Conservation (phyloP, 345 rosid species). For the Hibiscus tridactylites region DNA sequence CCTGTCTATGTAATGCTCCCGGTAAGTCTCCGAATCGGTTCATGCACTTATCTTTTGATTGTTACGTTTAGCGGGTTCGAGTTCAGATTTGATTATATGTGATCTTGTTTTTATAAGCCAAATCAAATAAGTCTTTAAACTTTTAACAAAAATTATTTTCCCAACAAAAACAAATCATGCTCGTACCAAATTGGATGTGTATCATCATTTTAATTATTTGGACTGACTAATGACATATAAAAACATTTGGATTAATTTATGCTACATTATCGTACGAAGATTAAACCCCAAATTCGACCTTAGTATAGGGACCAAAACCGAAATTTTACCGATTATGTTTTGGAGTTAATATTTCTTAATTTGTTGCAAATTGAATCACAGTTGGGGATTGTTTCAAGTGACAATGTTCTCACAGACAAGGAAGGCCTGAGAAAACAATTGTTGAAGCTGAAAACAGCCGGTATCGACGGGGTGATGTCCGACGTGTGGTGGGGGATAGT, state of each 20-base stretch:
- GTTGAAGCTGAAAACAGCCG: slow-evolving; percentile 47
- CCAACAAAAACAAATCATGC: no score
- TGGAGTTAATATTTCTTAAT: background rate
- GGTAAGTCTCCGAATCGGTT: slow-evolving; percentile 21
- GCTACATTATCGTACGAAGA: no score
- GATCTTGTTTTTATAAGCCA: no score
- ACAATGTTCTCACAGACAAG: slow-evolving; percentile 46
- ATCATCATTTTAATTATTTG: no score
- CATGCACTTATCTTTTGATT: background rate
- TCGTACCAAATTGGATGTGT: no score
- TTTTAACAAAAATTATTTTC: no score
- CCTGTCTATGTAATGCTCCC: slow-evolving; percentile 60
- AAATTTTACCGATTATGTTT: background rate
- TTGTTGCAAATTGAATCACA: slow-evolving; percentile 11
- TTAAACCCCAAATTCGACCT: background rate
- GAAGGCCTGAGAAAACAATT: slow-evolving; percentile 43
- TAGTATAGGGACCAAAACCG: background rate
- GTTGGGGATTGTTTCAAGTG: slow-evolving; percentile 52
- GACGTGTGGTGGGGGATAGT: slow-evolving; percentile 70
- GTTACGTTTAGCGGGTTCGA: background rate
- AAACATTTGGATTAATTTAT: no score
- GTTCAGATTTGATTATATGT: no score
- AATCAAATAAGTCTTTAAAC: no score
- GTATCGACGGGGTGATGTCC: slow-evolving; percentile 28
- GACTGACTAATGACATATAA: no score